Evolutionary conservation across 805 yeast genomes (phyloP).

Genomic region (Saccharomycopsis synnaedendra): DNA sequence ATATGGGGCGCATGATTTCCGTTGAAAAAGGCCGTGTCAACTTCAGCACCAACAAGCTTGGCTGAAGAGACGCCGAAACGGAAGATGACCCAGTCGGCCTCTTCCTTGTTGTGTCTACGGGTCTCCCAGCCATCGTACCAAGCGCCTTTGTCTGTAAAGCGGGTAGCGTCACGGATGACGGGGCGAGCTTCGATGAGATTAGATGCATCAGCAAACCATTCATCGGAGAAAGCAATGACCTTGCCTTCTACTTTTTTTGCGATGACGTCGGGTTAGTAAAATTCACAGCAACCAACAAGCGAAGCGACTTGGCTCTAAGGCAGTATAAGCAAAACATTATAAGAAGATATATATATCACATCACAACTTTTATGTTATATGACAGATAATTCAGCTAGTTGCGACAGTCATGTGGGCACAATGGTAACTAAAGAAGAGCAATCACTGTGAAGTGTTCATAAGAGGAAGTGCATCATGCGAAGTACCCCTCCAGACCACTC

Average conservation of each 20-base stretch:
- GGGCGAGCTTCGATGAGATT: conserved; percentile 73
- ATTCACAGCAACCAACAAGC: neutral
- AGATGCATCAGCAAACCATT: conserved; percentile 91
- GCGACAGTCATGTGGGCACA: no score
- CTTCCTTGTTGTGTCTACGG: conserved; percentile 78
- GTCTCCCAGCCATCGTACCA: conserved; percentile 99
- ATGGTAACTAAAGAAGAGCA: no score
- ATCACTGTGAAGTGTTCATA: no score
- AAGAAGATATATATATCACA: no score
- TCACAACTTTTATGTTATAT: no score
- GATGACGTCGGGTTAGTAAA: conserved; percentile 46
- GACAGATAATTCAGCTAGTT: no score
- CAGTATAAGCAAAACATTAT: no score
- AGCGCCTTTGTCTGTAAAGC: conserved; percentile 77
- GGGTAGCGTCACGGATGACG: conserved; percentile 73
- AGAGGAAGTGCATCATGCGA: no score
- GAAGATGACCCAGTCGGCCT: conserved; percentile 80
- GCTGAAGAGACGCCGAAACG: conserved; percentile 81
- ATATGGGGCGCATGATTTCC: conserved; percentile 94
- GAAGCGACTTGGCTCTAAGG: no score
- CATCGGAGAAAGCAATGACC: conserved; percentile 63
- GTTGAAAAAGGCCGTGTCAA: conserved; percentile 88
- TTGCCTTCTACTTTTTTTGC: conserved; percentile 78
- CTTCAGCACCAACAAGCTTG: conserved; percentile 66
- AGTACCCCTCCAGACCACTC: no score